Evolutionary conservation across 768 basidiomycete genomes (phyloP), one percentile per base, ranked within the genome.

Genomic region (Crucibulum laeve): DNA sequence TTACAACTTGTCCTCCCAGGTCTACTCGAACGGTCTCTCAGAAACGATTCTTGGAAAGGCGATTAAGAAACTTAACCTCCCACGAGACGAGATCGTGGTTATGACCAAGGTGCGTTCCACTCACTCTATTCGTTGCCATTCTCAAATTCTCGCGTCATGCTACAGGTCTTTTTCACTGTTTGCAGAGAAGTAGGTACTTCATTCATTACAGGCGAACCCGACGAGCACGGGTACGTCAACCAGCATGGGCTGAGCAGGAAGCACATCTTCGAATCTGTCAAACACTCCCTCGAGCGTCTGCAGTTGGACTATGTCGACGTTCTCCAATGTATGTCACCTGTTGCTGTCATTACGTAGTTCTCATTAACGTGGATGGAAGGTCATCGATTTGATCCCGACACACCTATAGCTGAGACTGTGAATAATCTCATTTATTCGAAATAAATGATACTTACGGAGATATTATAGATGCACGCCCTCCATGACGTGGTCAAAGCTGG

Each of bases 221-320:
- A 77, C 40, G 47, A 59, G 0, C 18, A 54, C 14, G 77, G 80
- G 6, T 81, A 77, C 44, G 70, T 78, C n/a, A 84, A 82, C 47
- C 73, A 77, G 40, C 62, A 69, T 42, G 78, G 78, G 4, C 45
- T 64, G 23, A 67, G 61, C 48, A 58, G 63, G 33, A 67, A 87
- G 80, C 79, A 82, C 52, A 87, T 90, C 30, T 90, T 91, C 51
- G 84, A 82, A 24, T 67, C 78, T 0, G 76, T 84, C 25, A 80
- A 82, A 53, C 62, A 65, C 14, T 78, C 78, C 34, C 60, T 90
- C 45, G 61, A 83, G 54, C 72, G 87, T 14, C 69, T 91, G 2
- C 82, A 87, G 36, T 58, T 86, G 22, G 87, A 89, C 40, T 87
- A 88, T 49, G 71, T 91, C 53, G 89, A 90, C 53, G 62, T 89